Percentiles rank a stretch among this genome's conserved stretches.
Conservation (phyloP, 805 yeast genomes). For the Spathaspora passalidarum region DNA sequence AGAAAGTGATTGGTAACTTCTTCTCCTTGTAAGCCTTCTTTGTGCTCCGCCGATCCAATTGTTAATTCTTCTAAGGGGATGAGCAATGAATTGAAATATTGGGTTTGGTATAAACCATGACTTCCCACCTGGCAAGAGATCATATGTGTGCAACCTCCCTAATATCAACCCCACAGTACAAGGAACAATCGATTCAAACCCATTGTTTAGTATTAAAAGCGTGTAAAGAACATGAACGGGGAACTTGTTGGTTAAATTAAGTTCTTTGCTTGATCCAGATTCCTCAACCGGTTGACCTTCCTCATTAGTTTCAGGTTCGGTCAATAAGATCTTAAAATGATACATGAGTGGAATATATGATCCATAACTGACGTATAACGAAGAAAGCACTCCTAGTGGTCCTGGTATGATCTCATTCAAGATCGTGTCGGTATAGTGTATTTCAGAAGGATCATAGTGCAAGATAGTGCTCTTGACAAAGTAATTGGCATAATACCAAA, state of each 20-base stretch:
- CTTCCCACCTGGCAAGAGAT: conserved; percentile 35
- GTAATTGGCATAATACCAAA: conserved; percentile 11
- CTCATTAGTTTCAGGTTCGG: conserved; percentile 13
- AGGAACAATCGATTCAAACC: conserved; percentile 32
- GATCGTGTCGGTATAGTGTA: conserved; percentile 21
- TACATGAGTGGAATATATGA: conserved; percentile 31
- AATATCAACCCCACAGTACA: conserved; percentile 34
- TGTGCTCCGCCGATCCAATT: not conserved
- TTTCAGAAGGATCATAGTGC: not conserved
- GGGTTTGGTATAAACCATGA: conserved; percentile 30
- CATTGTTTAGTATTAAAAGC: conserved; percentile 36
- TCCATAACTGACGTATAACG: conserved; percentile 38
- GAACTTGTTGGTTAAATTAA: conserved; percentile 35
- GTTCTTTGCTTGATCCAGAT: conserved; percentile 11
- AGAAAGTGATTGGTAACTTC: conserved; percentile 7
- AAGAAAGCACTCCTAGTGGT: conserved; percentile 38
- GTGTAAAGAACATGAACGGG: conserved; percentile 37
- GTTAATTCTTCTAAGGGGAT: conserved; percentile 19
- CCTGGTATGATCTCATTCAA: conserved; percentile 38
- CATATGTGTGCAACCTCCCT: conserved; percentile 33
- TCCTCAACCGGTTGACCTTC: conserved; percentile 1
- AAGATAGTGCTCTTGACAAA: conserved; percentile 7
- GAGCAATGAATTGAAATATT: conserved; percentile 24
- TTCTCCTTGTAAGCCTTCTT: not conserved
- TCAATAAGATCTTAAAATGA: conserved; percentile 29